These are phyloP conservation scores for Phytophthora gonapodyides DNA, from an alignment of 352 stramenopile species.

Conservation along the genomic window DNA sequence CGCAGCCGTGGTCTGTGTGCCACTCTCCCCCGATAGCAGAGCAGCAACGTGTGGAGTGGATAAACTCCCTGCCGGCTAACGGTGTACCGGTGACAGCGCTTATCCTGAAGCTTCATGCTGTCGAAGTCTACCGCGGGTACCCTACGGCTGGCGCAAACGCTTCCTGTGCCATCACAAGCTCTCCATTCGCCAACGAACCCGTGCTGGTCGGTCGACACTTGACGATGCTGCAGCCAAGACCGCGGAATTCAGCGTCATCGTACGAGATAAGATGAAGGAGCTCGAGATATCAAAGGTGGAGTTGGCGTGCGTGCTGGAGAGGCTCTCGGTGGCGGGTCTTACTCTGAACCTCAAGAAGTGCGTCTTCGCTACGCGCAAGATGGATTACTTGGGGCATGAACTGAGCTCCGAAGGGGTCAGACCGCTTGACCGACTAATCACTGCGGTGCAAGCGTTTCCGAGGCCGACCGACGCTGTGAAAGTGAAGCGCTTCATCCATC, in stretches of 20 bases:
- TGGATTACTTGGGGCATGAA: too few species aligned
- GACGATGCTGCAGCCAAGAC: conserved; percentile 1
- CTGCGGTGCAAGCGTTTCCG: too few species aligned
- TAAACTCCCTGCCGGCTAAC: not conserved
- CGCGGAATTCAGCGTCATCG: not conserved
- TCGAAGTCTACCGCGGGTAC: not conserved
- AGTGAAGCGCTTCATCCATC: too few species aligned
- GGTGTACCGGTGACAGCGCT: not conserved
- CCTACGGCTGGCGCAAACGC: not conserved
- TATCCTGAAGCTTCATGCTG: not conserved
- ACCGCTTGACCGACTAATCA: too few species aligned
- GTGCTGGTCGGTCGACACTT: conserved; percentile 4
- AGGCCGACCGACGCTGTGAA: too few species aligned
- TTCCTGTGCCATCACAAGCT: conserved; percentile 17
- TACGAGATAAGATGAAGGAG: conserved; percentile 16
- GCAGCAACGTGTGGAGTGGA: conserved; percentile 5
- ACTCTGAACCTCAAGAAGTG: too few species aligned
- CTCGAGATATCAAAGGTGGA: conserved; percentile 8
- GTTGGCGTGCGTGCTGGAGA: too few species aligned
- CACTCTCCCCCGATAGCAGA: not conserved
- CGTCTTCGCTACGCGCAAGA: too few species aligned
- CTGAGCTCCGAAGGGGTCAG: too few species aligned
- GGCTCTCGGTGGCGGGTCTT: too few species aligned
- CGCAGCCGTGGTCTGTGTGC: not conserved
- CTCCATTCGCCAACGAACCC: not conserved